A percentile compares a stretch with the other conserved stretches of the same genome.
phyloP scores from a whole-genome alignment of 2,329 filamentous ascomycete genomes.

The Pseudonectria buxi region DNA sequence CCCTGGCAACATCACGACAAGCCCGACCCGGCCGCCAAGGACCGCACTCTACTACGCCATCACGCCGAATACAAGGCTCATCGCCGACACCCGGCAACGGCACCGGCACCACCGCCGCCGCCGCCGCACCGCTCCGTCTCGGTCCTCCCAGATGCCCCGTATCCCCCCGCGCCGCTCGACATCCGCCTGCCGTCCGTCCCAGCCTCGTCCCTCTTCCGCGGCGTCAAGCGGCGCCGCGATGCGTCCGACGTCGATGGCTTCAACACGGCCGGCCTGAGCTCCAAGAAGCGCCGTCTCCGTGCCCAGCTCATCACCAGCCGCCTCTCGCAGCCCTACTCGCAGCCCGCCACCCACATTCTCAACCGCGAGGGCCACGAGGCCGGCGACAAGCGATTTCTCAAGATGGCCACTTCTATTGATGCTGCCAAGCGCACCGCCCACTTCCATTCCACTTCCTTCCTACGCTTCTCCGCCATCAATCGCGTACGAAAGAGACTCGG shows the following conservation, averaged over 20 bases:
- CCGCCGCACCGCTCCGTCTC: neutral
- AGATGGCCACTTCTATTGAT: conserved; percentile 38
- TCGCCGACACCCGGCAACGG: too few relatives aligned
- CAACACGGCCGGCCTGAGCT: conserved; percentile 40
- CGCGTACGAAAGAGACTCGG: conserved; percentile 43
- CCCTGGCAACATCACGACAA: too few relatives aligned
- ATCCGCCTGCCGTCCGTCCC: conserved; percentile 3
- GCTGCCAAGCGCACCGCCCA: conserved; percentile 32
- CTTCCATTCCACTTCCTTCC: conserved; percentile 44
- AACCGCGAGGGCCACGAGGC: conserved; percentile 46
- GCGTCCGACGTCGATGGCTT: conserved; percentile 54
- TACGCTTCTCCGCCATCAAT: conserved; percentile 62
- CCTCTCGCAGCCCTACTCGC: conserved; percentile 62
- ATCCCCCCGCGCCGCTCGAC: conserved; percentile 7
- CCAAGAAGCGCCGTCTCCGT: conserved; percentile 63
- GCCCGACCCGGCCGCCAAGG: too few relatives aligned
- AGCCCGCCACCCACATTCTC: conserved; percentile 63
- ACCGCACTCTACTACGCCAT: too few relatives aligned
- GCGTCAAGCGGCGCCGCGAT: conserved; percentile 45
- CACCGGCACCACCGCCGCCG: too few relatives aligned
- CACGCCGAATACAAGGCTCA: too few relatives aligned
- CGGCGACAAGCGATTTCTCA: conserved; percentile 42
- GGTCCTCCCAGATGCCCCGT: conserved; percentile 10
- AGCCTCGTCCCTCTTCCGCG: conserved; percentile 2
- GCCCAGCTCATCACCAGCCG: conserved; percentile 61